A percentile compares a stretch with the other conserved stretches of the same genome.
Evolutionary conservation across 75 land plant genomes (phyloP).

Genomic region (Chamaecyparis obtusa): DNA sequence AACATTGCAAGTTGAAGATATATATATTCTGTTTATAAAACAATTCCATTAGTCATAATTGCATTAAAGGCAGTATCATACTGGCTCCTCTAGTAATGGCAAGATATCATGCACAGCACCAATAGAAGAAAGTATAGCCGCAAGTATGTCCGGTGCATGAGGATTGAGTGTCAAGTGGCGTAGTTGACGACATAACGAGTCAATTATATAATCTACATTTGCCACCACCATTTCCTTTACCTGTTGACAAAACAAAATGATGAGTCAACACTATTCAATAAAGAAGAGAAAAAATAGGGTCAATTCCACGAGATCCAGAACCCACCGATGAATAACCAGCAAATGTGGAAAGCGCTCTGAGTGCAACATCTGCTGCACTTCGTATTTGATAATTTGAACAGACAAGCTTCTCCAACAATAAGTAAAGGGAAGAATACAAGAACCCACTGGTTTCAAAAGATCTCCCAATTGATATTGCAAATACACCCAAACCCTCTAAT

Average conservation of each 20-base stretch:
- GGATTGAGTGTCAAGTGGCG: conserved; percentile 83
- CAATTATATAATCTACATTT: conserved; percentile 89
- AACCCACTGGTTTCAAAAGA: conserved; percentile 69
- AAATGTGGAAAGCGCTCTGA: conserved; percentile 52
- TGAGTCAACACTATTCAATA: not conserved
- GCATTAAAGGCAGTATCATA: conserved; percentile 24
- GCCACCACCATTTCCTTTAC: conserved; percentile 75
- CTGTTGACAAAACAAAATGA: conserved; percentile 33
- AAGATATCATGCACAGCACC: conserved; percentile 82
- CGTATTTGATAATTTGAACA: conserved; percentile 52
- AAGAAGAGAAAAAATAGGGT: not conserved
- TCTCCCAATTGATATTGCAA: conserved; percentile 64
- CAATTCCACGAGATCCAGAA: not conserved
- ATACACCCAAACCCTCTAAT: conserved; percentile 86
- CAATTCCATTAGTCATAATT: not conserved
- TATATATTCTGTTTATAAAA: not conserved
- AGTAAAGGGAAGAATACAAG: conserved; percentile 65
- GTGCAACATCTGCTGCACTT: conserved; percentile 64
- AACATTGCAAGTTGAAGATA: not conserved
- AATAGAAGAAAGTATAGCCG: conserved; percentile 77
- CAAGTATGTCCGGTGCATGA: conserved; percentile 78
- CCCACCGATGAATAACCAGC: conserved; percentile 73
- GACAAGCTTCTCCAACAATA: conserved; percentile 79
- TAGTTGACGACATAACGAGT: conserved; percentile 85
- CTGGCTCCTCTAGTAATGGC: conserved; percentile 94